Evolutionary conservation across 805 yeast species (phyloP).

Genomic region (Candida adriatica): DNA sequence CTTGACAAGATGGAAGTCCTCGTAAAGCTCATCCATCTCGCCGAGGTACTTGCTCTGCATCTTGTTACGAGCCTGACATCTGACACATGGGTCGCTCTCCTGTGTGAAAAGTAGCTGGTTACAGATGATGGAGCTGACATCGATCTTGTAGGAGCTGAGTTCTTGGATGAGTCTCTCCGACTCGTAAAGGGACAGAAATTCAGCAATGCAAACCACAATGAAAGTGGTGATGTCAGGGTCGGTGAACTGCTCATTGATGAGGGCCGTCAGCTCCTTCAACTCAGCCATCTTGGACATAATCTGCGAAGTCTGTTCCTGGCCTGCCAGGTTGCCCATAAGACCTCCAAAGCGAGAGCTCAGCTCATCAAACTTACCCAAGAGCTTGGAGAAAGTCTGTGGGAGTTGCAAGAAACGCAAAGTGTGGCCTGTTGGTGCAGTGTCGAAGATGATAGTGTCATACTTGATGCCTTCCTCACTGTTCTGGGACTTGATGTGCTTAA

Average conservation of each 20-base stretch:
- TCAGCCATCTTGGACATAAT: constrained; percentile 74
- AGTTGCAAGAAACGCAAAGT: constrained; percentile 90
- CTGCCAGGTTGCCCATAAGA: constrained; percentile 70
- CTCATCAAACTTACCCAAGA: constrained; percentile 81
- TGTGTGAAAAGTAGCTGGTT: constrained; percentile 90
- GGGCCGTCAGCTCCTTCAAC: constrained; percentile 71
- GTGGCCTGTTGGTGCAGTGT: constrained; percentile 99
- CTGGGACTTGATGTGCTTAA: constrained; percentile 90
- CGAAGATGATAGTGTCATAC: constrained; percentile 89
- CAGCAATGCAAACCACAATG: constrained; percentile 96
- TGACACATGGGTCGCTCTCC: constrained; percentile 66
- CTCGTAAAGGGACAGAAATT: constrained; percentile 90
- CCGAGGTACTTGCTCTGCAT: constrained; percentile 94
- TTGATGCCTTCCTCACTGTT: constrained; percentile 34
- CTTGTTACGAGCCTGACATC: constrained; percentile 89
- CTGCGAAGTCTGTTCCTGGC: constrained; percentile 45
- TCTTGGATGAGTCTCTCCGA: constrained; percentile 98
- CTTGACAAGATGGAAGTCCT: constrained; percentile 93
- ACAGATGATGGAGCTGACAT: constrained; percentile 92
- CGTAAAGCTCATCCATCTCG: constrained; percentile 93
- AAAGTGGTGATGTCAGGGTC: constrained; percentile 94
- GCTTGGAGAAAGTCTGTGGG: constrained; percentile 86
- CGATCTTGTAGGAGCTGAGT: constrained; percentile 89
- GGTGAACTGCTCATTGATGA: constrained; percentile 91
- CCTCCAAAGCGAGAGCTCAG: constrained; percentile 87